phyloP scores from a whole-genome alignment of 1,139 yeast species.

The Geotrichum histeridarum region DNA sequence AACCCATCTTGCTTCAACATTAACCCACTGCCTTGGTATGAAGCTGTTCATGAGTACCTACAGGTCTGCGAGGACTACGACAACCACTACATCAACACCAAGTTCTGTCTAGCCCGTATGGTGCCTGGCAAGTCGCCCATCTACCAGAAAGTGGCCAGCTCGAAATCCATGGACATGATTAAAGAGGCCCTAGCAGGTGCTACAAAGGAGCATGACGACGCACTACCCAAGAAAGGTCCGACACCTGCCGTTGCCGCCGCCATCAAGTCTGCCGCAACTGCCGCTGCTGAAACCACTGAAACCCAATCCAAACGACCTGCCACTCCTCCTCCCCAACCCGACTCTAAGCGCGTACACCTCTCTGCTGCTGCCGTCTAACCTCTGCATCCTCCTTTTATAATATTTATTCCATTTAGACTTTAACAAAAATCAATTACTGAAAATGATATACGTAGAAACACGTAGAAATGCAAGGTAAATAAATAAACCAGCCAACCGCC shows the following conservation, averaged over 20 bases:
- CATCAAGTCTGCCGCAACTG: not conserved
- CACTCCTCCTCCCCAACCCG: slow-evolving; percentile 4
- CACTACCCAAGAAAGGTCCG: slow-evolving; percentile 4
- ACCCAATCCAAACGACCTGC: not conserved
- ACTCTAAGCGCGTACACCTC: slow-evolving; percentile 1
- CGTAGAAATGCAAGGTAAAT: not conserved
- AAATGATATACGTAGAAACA: not conserved
- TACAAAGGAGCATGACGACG: slow-evolving; percentile 8
- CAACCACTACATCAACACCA: slow-evolving; percentile 66
- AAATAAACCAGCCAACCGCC: not conserved
- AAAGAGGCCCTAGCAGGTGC: slow-evolving; percentile 14
- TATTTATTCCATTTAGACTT: not conserved
- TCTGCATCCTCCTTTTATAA: not conserved
- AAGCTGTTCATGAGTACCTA: slow-evolving; percentile 52
- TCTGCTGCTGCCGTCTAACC: not conserved
- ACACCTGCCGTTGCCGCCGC: slow-evolving; percentile 1
- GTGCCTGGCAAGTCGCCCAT: slow-evolving; percentile 70
- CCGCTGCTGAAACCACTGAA: not conserved
- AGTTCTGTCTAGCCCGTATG: slow-evolving; percentile 71
- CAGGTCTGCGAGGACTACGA: slow-evolving; percentile 51
- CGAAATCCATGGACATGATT: slow-evolving; percentile 50
- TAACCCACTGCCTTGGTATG: slow-evolving; percentile 46
- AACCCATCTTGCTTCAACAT: slow-evolving; percentile 70
- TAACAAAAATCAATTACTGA: not conserved
- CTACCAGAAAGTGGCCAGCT: slow-evolving; percentile 53